Evolutionary conservation across 2,329 filamentous ascomycete species (phyloP).

Genomic region (Fusarium agapanthi): DNA sequence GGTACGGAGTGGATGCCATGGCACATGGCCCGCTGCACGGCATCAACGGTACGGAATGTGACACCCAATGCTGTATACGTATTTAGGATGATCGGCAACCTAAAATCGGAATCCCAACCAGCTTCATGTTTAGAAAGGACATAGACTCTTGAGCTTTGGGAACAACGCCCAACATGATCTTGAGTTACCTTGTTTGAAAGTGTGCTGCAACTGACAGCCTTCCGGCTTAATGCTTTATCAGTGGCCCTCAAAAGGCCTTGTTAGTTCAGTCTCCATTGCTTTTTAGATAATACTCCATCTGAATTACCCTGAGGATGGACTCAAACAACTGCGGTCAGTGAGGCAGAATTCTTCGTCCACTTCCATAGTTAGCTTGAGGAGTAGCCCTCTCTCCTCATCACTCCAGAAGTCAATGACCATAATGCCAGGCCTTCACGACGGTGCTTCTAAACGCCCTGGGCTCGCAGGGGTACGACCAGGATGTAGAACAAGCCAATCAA

Average conservation of each 20-base stretch:
- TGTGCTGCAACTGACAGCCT: not conserved
- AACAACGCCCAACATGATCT: not conserved
- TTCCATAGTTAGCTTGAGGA: slow-evolving; percentile 20
- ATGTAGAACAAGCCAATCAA: slow-evolving; percentile 36
- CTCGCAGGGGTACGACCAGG: slow-evolving; percentile 18
- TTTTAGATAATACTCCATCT: not conserved
- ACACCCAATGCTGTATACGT: slow-evolving; percentile 26
- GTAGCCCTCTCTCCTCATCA: slow-evolving; percentile 7
- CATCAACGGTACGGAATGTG: slow-evolving; percentile 38
- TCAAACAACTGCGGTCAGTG: not conserved
- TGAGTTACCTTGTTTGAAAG: slow-evolving; percentile 12
- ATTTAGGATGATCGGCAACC: slow-evolving; percentile 27
- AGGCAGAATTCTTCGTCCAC: slow-evolving; percentile 3
- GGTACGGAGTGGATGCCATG: slow-evolving; percentile 25
- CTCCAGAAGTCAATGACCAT: not conserved
- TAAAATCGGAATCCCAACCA: slow-evolving; percentile 21
- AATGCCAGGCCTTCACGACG: slow-evolving; percentile 6
- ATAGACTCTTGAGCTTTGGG: not conserved
- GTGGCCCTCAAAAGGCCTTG: not conserved
- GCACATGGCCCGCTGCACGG: slow-evolving; percentile 28
- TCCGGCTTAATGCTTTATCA: not conserved
- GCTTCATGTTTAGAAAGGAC: slow-evolving; percentile 4
- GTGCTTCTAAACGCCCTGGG: slow-evolving; percentile 34
- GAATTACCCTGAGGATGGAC: slow-evolving; percentile 9
- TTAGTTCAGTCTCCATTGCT: slow-evolving; percentile 15